These are phyloP conservation scores for Phialophora tarda DNA, from an alignment of 2,329 filamentous ascomycete species.

Conservation along the genomic window DNA sequence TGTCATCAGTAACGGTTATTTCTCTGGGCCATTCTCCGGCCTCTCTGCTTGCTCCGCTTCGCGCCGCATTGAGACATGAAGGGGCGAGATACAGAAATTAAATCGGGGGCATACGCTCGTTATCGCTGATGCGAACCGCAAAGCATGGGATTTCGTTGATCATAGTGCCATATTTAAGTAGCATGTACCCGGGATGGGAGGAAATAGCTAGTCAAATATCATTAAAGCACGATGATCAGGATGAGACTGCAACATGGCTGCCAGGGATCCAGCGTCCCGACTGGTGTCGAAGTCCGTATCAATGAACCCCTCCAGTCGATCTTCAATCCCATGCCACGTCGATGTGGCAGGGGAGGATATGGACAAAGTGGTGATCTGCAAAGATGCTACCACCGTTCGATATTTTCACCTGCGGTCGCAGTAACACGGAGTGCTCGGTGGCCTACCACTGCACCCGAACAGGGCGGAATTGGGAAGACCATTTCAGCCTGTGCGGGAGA, in stretches of 20 bases:
- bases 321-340: background rate
- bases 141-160: background rate
- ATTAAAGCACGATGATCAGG: background rate
- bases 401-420: background rate
- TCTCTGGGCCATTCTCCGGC: slow-evolving; percentile 4
- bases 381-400: background rate
- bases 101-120: background rate
- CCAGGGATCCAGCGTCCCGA: too few relatives aligned
- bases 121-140: background rate
- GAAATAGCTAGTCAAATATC: background rate
- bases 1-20: slow-evolving; percentile 4
- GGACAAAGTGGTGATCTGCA: background rate
- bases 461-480: too few relatives aligned
- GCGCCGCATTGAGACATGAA: background rate
- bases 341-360: background rate
- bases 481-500: too few relatives aligned
- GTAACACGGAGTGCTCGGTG: background rate
- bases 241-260: background rate
- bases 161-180: background rate
- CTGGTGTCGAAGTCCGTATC: too few relatives aligned
- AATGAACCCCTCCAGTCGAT: background rate
- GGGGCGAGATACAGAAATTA: background rate
- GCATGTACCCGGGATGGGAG: background rate
- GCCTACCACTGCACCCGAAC: too few relatives aligned
- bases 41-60: background rate